Percentiles rank a stretch among this genome's conserved stretches.
These are phyloP conservation scores for Picea glauca DNA, from an alignment of 75 land plant genomes.

Conservation along the genomic window DNA sequence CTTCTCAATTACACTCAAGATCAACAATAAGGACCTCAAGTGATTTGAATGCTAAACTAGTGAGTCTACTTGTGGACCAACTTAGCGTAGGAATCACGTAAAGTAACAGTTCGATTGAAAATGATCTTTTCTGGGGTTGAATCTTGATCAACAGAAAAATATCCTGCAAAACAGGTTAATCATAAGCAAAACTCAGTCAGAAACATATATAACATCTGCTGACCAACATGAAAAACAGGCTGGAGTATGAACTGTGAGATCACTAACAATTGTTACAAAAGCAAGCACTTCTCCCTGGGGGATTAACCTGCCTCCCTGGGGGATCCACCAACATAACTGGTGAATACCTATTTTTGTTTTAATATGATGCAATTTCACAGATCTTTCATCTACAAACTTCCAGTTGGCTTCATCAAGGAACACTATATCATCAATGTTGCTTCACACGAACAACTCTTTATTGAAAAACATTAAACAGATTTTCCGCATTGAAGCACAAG, in stretches of 20 bases:
- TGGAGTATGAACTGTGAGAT: not conserved
- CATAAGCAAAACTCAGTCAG: not conserved
- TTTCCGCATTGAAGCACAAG: not conserved
- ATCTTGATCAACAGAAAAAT: constrained; percentile 82
- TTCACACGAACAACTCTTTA: not conserved
- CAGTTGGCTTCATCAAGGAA: not conserved
- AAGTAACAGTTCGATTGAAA: constrained; percentile 91
- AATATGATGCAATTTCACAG: not conserved
- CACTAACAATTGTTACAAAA: not conserved
- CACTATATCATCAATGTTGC: not conserved
- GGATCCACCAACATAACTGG: not conserved
- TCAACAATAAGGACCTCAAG: too few species aligned
- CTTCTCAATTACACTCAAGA: too few species aligned
- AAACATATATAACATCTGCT: not conserved
- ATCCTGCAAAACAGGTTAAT: constrained; percentile 52
- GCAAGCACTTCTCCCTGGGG: too few species aligned
- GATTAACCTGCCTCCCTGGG: not conserved
- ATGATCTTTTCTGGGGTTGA: constrained; percentile 70
- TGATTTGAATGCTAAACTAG: too few species aligned
- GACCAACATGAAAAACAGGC: not conserved
- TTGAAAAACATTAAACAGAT: not conserved
- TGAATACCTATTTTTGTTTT: not conserved
- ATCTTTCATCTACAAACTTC: not conserved
- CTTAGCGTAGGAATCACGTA: constrained; percentile 70
- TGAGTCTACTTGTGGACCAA: constrained; percentile 14